A percentile compares a stretch with the other conserved stretches of the same genome.
These are phyloP conservation scores for Golovinomyces cichoracearum DNA, from an alignment of 2,329 filamentous ascomycete species.

Conservation along the genomic window DNA sequence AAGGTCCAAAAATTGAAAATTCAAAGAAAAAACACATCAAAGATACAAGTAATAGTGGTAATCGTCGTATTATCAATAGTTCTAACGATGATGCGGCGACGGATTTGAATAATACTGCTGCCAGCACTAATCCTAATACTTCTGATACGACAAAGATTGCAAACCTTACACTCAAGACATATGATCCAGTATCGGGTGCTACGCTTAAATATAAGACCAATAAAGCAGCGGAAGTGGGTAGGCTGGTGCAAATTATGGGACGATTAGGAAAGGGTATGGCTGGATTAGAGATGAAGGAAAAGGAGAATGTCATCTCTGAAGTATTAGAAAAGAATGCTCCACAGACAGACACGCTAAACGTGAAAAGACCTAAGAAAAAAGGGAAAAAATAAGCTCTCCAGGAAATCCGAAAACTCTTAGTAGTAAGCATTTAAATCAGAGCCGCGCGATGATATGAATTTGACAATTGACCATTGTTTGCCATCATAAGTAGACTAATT, in stretches of 20 bases:
- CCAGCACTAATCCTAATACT: too few relatives aligned
- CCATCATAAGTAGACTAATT: too few relatives aligned
- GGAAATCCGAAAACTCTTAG: too few relatives aligned
- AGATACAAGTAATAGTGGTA: conserved; percentile 10
- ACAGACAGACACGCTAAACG: conserved; percentile 17
- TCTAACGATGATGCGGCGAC: conserved; percentile 16
- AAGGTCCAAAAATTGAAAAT: not conserved
- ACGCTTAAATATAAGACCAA: conserved; percentile 77
- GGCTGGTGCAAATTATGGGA: conserved; percentile 52
- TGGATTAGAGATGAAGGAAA: conserved; percentile 17
- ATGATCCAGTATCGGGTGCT: conserved; percentile 55
- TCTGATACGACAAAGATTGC: conserved; percentile 23
- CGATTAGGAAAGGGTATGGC: conserved; percentile 46
- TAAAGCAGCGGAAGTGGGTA: conserved; percentile 70
- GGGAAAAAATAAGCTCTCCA: too few relatives aligned
- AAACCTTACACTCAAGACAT: conserved; percentile 65
- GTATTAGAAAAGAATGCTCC: conserved; percentile 6
- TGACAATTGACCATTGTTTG: too few relatives aligned
- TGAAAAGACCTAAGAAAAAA: conserved; percentile 47
- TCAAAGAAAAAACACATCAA: not conserved
- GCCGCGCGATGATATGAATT: too few relatives aligned
- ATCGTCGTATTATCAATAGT: conserved; percentile 13
- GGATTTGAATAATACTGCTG: too few relatives aligned
- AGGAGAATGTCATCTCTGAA: conserved; percentile 5
- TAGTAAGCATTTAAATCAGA: too few relatives aligned